A percentile compares a stretch with the other conserved stretches of the same genome.
These are phyloP conservation scores for Pestalotiopsis sp. DNA, from an alignment of 2,329 filamentous ascomycete genomes.

Conservation along the genomic window DNA sequence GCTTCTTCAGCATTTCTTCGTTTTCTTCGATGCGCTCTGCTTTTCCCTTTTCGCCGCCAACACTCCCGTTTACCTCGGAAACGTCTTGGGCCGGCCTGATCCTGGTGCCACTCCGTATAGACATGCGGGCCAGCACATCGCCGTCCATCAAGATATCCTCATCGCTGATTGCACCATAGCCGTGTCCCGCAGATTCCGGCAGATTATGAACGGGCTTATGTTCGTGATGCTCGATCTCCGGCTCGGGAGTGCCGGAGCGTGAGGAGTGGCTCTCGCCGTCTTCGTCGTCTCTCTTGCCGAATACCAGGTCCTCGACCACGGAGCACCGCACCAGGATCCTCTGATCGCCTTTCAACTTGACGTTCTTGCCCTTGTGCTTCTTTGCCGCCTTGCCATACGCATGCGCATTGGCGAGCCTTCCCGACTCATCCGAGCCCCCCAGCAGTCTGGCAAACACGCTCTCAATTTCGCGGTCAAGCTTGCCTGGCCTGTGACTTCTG, in stretches of 20 bases:
- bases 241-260: slow-evolving; percentile 3
- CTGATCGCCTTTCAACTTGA: slow-evolving; percentile 47
- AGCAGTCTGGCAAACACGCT: slow-evolving; percentile 42
- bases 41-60: slow-evolving; percentile 55
- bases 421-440: slow-evolving; percentile 13
- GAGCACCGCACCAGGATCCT: slow-evolving; percentile 49
- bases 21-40: slow-evolving; percentile 54
- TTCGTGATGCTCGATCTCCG: slow-evolving; percentile 12
- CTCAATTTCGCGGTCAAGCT: slow-evolving; percentile 53
- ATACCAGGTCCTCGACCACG: slow-evolving; percentile 50
- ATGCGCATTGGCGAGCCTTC: background rate
- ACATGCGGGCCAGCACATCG: slow-evolving; percentile 29
- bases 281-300: slow-evolving; percentile 37
- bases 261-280: slow-evolving; percentile 15
- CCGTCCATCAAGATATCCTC: slow-evolving; percentile 11
- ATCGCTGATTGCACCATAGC: background rate
- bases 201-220: background rate
- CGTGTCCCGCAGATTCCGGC: background rate
- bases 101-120: slow-evolving; percentile 36
- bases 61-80: slow-evolving; percentile 56
- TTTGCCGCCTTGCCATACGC: slow-evolving; percentile 19
- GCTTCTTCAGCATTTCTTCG: slow-evolving; percentile 48
- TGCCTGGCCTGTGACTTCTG: slow-evolving; percentile 48
- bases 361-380: slow-evolving; percentile 28
- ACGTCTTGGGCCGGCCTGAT: slow-evolving; percentile 35